Evolutionary conservation across 2,329 filamentous ascomycete genomes (phyloP), one percentile per base, ranked within the genome.

Genomic region (Pyrenophora tritici-repentis): DNA sequence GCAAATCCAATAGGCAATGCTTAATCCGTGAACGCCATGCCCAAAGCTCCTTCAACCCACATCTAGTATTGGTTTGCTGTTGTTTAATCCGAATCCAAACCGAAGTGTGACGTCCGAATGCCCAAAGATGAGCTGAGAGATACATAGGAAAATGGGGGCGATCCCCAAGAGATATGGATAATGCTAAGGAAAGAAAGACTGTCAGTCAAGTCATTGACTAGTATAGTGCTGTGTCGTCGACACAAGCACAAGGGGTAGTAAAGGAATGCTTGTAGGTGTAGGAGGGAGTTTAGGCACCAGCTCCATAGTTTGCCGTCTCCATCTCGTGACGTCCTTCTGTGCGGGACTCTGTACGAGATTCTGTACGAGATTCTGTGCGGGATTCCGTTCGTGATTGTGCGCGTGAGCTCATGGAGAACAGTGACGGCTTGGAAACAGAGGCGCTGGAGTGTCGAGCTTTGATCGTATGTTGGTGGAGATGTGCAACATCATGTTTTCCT

Each of bases 401-500:
- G 17, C 68, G 63, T n/a, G 70, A 72, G 53, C 62, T 68, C 43
- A 73, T 57, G 9, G 69, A 71, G 29, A 67, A 66, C 29, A 71
- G 50, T 1, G 70, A 72, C 16, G 65, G 62, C 8, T 63, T 61
- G 24, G 66, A 66, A 32, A 50, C 59, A 31, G 53, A 41, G 18
- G 47, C 59, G 41, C 62, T 67, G 50, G 56, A 57, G 34, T 71
- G 67, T 31, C 73, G 68, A 34, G 58, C 60, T 49, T 70, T 73
- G 35, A 68, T 51, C 2, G 68, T 62, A 42, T 68, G 65, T 38
- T 58, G 53, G 38, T 72, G 69, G 29, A 81, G 66, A 18, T 77
- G 76, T 22, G 74, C 79, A 32, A 82, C 79, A 55, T 81, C 78
- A 56, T 82, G 79, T 70, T 78, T 79, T 40, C 79, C 79, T 63